Percentiles rank a stretch among this genome's conserved stretches.
These are phyloP conservation scores for Lipomyces orientalis DNA, from an alignment of 805 yeast genomes.

Conservation along the genomic window DNA sequence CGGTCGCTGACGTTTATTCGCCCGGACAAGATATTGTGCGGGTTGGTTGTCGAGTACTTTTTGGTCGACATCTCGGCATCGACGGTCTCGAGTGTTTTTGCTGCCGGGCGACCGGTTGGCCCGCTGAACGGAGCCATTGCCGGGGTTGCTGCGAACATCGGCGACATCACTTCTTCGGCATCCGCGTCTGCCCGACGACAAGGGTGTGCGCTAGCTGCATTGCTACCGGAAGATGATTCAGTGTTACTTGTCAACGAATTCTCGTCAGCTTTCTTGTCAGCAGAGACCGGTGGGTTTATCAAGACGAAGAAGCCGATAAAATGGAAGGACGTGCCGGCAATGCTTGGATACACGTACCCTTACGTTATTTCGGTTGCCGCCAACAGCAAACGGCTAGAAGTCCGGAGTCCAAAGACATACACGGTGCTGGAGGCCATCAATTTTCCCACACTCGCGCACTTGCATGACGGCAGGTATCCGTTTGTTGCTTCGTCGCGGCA, in stretches of 20 bases:
- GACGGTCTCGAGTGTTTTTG: constrained; percentile 27
- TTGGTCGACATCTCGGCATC: constrained; percentile 29
- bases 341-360: constrained; percentile 49
- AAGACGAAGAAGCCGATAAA: constrained; percentile 24
- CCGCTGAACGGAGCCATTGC: constrained; percentile 40
- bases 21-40: constrained; percentile 29
- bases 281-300: constrained; percentile 19
- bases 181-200: constrained; percentile 34
- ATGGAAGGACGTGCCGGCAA: constrained; percentile 40
- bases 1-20: constrained; percentile 30
- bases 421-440: constrained; percentile 47
- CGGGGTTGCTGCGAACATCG: constrained; percentile 28
- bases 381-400: constrained; percentile 44
- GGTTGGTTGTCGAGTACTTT: constrained; percentile 32
- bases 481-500: constrained; percentile 44
- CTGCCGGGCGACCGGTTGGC: constrained; percentile 34
- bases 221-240: constrained; percentile 24
- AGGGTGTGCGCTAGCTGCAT: constrained; percentile 29
- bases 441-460: constrained; percentile 38
- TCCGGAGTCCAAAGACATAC: constrained; percentile 50
- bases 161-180: constrained; percentile 20
- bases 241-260: constrained; percentile 31
- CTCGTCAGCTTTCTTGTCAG: constrained; percentile 27
- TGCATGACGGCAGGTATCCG: constrained; percentile 42
- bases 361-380: constrained; percentile 47